phyloP scores from a whole-genome alignment of 352 stramenopile genomes.

The Globisporangium uncinulatum region DNA sequence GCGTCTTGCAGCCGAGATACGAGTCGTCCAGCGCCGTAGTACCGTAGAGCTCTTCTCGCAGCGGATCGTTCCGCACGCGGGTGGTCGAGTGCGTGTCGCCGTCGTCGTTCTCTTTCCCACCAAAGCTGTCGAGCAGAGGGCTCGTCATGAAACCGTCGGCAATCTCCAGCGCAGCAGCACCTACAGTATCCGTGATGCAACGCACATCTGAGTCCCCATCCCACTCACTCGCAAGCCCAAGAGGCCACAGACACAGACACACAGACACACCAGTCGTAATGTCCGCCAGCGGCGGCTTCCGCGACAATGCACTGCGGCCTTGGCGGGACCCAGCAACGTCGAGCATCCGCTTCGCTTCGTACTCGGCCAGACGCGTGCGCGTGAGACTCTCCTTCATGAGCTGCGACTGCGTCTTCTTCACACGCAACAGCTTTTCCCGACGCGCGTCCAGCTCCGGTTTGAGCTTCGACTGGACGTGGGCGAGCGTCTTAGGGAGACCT shows the following conservation, averaged over 20 bases:
- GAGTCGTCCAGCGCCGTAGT: constrained; percentile 31
- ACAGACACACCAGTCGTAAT: constrained; percentile 44
- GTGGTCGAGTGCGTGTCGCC: neutral
- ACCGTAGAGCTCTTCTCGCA: constrained; percentile 67
- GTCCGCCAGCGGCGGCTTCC: constrained; percentile 39
- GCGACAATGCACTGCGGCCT: constrained; percentile 1
- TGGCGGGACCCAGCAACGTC: constrained; percentile 6
- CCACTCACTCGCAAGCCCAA: neutral
- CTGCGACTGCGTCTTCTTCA: constrained; percentile 77
- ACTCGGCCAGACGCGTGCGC: constrained; percentile 47
- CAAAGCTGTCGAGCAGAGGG: constrained; percentile 68
- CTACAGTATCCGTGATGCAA: constrained; percentile 15
- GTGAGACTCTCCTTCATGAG: constrained; percentile 66
- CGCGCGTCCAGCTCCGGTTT: constrained; percentile 47
- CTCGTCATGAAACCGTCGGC: constrained; percentile 72
- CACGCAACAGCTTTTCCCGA: constrained; percentile 54
- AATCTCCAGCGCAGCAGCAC: constrained; percentile 75
- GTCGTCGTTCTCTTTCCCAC: constrained; percentile 12
- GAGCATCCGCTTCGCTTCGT: constrained; percentile 31
- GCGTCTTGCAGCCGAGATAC: constrained; percentile 43
- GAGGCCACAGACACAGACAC: neutral
- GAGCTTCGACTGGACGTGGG: constrained; percentile 56
- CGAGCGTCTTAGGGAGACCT: constrained; percentile 13
- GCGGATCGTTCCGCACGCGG: constrained; percentile 19
- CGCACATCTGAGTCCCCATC: no score